Percentiles rank a stretch among this genome's conserved stretches.
These are phyloP conservation scores for Colletotrichum magnum DNA, from an alignment of 2,329 filamentous ascomycete genomes.

Conservation along the genomic window DNA sequence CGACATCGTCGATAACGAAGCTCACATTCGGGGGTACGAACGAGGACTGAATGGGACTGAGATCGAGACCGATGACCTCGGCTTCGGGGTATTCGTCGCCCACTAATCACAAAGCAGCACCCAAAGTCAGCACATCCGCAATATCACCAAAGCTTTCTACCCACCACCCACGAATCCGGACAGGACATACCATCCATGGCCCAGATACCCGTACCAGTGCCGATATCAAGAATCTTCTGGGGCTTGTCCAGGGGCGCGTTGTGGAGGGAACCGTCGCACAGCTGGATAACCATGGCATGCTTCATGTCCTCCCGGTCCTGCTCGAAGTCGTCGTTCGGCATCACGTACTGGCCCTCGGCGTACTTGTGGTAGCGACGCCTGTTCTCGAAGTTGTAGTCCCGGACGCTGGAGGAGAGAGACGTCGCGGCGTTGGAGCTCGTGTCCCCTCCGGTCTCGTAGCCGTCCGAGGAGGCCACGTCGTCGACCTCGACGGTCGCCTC, in stretches of 20 bases:
- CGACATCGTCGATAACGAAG: constrained; percentile 60
- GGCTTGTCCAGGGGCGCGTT: constrained; percentile 49
- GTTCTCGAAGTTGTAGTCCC: constrained; percentile 55
- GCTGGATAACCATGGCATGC: constrained; percentile 60
- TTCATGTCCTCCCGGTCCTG: constrained; percentile 68
- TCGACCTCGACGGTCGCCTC: constrained; percentile 19
- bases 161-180: too few species aligned
- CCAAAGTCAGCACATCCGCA: constrained; percentile 32
- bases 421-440: constrained; percentile 50
- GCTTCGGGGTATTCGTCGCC: constrained; percentile 72
- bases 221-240: constrained; percentile 67
- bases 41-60: constrained; percentile 44
- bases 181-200: constrained; percentile 63
- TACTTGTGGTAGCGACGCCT: constrained; percentile 55
- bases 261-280: constrained; percentile 53
- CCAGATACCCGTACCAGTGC: constrained; percentile 72
- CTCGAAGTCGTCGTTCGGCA: constrained; percentile 58
- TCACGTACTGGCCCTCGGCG: constrained; percentile 50
- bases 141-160: too few species aligned
- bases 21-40: constrained; percentile 44
- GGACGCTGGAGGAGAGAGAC: constrained; percentile 46
- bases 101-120: constrained; percentile 49
- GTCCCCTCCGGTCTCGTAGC: constrained; percentile 53
- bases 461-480: constrained; percentile 49
- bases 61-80: constrained; percentile 44